A percentile compares a stretch with the other conserved stretches of the same genome.
Evolutionary conservation across 2,329 filamentous ascomycete genomes (phyloP).

Genomic region (Aplosporella prunicola): DNA sequence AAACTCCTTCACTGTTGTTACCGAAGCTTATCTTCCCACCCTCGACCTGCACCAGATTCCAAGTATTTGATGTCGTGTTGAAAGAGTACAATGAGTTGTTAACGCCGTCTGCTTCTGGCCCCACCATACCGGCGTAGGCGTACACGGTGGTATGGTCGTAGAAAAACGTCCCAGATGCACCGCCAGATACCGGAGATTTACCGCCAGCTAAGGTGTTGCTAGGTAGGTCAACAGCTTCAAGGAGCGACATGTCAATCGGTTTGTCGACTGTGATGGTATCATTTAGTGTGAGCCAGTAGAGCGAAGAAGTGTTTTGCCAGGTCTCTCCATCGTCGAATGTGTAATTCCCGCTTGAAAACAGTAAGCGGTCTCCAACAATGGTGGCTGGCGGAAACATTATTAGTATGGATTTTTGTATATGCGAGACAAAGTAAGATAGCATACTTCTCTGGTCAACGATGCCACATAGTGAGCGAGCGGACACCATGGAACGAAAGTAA

Average conservation of each 20-base stretch:
- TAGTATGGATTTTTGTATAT: too few relatives aligned
- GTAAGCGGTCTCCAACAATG: too few relatives aligned
- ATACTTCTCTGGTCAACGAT: too few relatives aligned
- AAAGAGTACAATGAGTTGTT: constrained; percentile 2
- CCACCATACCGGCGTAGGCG: constrained; percentile 5
- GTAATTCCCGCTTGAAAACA: too few relatives aligned
- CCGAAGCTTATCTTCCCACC: constrained; percentile 1
- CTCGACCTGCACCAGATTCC: neutral
- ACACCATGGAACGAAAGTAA: too few relatives aligned
- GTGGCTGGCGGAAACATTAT: too few relatives aligned
- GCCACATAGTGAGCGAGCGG: too few relatives aligned
- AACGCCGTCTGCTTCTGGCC: neutral
- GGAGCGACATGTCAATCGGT: neutral
- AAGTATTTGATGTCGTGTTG: neutral
- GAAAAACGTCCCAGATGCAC: constrained; percentile 3
- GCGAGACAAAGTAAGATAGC: too few relatives aligned
- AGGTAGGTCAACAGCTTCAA: neutral
- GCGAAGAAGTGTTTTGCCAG: neutral
- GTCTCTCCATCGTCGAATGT: neutral
- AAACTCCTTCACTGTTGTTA: neutral
- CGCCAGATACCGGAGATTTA: neutral
- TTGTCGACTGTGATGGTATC: neutral
- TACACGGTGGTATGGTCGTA: constrained; percentile 4
- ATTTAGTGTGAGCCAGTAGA: constrained; percentile 4
- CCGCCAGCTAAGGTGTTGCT: neutral